Percentiles rank a stretch among this genome's conserved stretches.
These are phyloP conservation scores for Lentinula lateritia DNA, from an alignment of 768 basidiomycete species.

Conservation along the genomic window DNA sequence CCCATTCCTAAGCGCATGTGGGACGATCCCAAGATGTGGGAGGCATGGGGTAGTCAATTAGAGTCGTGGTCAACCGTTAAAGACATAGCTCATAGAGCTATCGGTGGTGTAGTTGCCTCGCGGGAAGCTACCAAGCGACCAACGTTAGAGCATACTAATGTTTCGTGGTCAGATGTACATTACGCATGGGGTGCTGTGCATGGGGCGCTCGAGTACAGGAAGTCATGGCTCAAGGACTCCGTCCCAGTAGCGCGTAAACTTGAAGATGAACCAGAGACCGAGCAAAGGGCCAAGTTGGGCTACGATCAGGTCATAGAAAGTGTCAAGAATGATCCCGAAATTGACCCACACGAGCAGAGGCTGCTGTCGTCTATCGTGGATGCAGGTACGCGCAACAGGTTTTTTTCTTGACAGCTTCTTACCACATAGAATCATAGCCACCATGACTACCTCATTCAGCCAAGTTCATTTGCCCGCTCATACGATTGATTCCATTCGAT, in stretches of 20 bases:
- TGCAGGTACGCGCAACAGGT: slow-evolving; percentile 39
- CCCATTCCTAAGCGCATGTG: not conserved
- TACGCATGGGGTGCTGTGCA: slow-evolving; percentile 60
- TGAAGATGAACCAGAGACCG: slow-evolving; percentile 29
- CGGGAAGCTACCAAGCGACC: slow-evolving; percentile 24
- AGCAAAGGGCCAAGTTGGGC: slow-evolving; percentile 30
- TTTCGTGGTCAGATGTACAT: slow-evolving; percentile 65
- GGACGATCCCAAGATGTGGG: slow-evolving; percentile 35
- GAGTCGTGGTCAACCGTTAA: slow-evolving; percentile 68
- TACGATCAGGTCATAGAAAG: slow-evolving; percentile 72
- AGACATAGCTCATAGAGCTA: slow-evolving; percentile 70
- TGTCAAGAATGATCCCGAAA: slow-evolving; percentile 66
- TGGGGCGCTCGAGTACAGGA: slow-evolving; percentile 45
- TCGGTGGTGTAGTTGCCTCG: slow-evolving; percentile 54
- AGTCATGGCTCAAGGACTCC: slow-evolving; percentile 55
- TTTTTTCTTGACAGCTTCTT: slow-evolving; percentile 6
- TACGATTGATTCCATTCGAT: slow-evolving; percentile 89
- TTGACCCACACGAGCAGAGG: slow-evolving; percentile 78
- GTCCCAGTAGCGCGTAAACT: slow-evolving; percentile 21
- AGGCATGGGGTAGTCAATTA: slow-evolving; percentile 65
- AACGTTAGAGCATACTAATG: slow-evolving; percentile 49
- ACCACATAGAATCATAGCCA: slow-evolving; percentile 30
- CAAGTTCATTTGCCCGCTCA: slow-evolving; percentile 85
- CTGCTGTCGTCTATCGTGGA: slow-evolving; percentile 86
- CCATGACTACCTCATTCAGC: slow-evolving; percentile 78